Percentiles rank a stretch among this genome's conserved stretches.
phyloP scores from a whole-genome alignment of 768 basidiomycete genomes.

The Boletus vermiculosoides region DNA sequence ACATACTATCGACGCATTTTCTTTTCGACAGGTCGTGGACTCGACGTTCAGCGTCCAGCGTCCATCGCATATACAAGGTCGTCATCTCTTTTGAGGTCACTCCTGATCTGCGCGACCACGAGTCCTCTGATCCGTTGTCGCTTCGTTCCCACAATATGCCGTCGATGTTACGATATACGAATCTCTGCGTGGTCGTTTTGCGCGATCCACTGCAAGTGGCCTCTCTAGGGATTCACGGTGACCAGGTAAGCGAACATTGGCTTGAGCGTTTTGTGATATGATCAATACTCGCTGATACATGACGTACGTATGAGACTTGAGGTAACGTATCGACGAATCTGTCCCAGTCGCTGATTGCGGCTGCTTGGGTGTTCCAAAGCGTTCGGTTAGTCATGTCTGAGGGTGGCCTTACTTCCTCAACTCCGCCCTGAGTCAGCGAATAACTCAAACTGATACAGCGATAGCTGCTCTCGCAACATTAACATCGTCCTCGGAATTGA shows the following conservation, averaged over 20 bases:
- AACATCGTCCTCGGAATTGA: background rate
- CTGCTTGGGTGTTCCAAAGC: background rate
- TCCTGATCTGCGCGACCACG: background rate
- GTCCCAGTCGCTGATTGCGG: background rate
- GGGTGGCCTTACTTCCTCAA: background rate
- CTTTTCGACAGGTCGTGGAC: background rate
- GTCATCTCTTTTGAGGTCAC: background rate
- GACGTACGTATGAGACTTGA: background rate
- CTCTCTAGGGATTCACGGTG: too few species aligned
- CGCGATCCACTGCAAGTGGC: background rate
- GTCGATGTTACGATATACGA: background rate
- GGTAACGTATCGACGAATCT: background rate
- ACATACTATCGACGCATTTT: background rate
- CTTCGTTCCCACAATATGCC: background rate
- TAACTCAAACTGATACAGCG: background rate
- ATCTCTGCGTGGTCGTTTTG: background rate
- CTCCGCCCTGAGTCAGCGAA: background rate
- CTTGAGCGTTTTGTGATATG: background rate
- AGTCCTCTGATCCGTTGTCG: background rate
- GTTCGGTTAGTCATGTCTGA: background rate
- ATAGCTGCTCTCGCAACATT: background rate
- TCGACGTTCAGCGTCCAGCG: background rate
- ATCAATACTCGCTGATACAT: too few species aligned
- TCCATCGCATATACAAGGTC: background rate
- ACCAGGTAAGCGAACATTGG: background rate